These are phyloP conservation scores for Capronia coronata DNA, from an alignment of 2,329 filamentous ascomycete genomes.

Conservation along the genomic window DNA sequence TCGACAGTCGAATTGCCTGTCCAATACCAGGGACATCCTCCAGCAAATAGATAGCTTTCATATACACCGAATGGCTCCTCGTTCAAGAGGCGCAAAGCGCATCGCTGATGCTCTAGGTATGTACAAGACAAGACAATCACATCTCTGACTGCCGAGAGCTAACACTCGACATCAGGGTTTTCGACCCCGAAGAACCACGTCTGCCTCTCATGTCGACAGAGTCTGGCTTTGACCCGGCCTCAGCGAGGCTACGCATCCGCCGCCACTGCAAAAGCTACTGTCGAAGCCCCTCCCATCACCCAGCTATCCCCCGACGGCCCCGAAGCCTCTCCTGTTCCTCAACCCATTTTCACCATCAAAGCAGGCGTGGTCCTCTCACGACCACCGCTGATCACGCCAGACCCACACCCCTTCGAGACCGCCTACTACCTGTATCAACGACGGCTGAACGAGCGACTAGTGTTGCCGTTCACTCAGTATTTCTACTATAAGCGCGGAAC, in stretches of 20 bases:
- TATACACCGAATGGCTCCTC: conserved; percentile 22
- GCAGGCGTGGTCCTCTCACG: conserved; percentile 79
- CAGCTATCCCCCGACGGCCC: conserved; percentile 34
- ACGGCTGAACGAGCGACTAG: conserved; percentile 85
- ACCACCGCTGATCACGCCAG: conserved; percentile 76
- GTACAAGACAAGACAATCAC: no score
- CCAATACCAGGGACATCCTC: neutral
- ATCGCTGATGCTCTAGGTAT: conserved; percentile 20
- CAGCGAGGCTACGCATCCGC: conserved; percentile 23
- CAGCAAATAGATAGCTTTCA: neutral
- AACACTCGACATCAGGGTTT: conserved; percentile 14
- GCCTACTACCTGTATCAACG: conserved; percentile 96
- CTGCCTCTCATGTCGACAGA: conserved; percentile 26
- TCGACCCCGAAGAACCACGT: conserved; percentile 18
- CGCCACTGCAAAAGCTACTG: conserved; percentile 15
- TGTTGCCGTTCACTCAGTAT: conserved; percentile 76
- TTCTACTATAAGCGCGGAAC: conserved; percentile 96
- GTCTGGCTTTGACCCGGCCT: conserved; percentile 2
- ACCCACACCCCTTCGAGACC: conserved; percentile 81
- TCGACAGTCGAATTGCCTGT: neutral
- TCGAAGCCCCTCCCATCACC: conserved; percentile 15
- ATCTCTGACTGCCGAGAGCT: conserved; percentile 8
- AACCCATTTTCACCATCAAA: conserved; percentile 43
- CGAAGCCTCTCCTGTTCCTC: conserved; percentile 35
- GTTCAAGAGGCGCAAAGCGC: conserved; percentile 24